These are phyloP conservation scores for Apiospora hydei DNA, from an alignment of 2,329 filamentous ascomycete species.

Conservation along the genomic window DNA sequence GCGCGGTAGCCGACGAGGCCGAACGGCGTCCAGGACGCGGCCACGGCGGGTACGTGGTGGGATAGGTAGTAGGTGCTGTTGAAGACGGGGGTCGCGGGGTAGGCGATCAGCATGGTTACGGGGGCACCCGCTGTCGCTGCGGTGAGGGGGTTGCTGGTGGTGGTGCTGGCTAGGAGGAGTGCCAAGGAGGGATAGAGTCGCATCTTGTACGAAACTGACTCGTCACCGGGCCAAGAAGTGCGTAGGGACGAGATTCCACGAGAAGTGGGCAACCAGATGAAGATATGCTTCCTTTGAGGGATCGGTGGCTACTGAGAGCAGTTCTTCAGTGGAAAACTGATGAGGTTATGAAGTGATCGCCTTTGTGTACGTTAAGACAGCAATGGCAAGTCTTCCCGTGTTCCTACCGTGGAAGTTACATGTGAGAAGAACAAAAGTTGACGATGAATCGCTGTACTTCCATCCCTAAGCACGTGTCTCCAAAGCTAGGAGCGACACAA, in stretches of 20 bases:
- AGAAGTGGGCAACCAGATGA: too few relatives aligned
- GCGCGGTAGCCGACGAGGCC: slow-evolving; percentile 29
- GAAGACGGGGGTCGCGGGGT: slow-evolving; percentile 29
- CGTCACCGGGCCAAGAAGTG: not conserved
- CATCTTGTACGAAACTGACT: not conserved
- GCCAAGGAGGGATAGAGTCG: not conserved
- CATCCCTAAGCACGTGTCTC: not conserved
- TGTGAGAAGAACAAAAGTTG: not conserved
- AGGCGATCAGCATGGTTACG: slow-evolving; percentile 33
- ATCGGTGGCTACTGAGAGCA: too few relatives aligned
- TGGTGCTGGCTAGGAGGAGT: not conserved
- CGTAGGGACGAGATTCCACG: too few relatives aligned
- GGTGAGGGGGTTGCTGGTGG: not conserved
- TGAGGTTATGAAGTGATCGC: not conserved
- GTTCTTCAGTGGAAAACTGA: too few relatives aligned
- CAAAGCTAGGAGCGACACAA: not conserved
- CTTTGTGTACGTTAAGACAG: not conserved
- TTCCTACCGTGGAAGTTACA: not conserved
- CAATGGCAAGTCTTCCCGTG: too few relatives aligned
- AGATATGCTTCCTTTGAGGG: too few relatives aligned
- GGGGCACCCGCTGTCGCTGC: not conserved
- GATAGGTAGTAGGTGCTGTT: slow-evolving; percentile 32
- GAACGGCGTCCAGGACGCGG: slow-evolving; percentile 30
- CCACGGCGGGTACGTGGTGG: slow-evolving; percentile 29
- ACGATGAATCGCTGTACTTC: not conserved